These are phyloP conservation scores for Geranomyces michiganensis DNA, from an alignment of 192 early-diverging fungal genomes.

Conservation along the genomic window DNA sequence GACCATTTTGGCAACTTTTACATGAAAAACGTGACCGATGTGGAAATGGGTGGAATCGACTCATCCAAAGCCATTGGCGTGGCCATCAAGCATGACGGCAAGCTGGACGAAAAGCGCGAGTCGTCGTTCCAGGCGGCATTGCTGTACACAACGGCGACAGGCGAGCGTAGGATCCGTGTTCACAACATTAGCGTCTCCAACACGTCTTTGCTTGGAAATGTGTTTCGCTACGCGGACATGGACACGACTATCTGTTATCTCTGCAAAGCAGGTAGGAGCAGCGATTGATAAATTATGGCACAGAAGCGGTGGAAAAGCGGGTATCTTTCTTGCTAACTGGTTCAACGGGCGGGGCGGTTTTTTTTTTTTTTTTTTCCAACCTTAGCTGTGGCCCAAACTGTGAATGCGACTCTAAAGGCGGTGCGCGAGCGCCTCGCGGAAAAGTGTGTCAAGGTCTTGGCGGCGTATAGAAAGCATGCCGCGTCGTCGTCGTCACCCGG, in stretches of 20 bases:
- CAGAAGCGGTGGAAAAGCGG: too few relatives aligned
- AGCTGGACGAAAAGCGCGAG: slow-evolving; percentile 77
- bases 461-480: slow-evolving; percentile 90
- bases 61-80: slow-evolving; percentile 83
- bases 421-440: slow-evolving; percentile 84
- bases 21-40: slow-evolving; percentile 89
- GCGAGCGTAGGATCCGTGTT: slow-evolving; percentile 88
- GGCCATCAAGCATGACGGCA: slow-evolving; percentile 82
- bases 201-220: slow-evolving; percentile 72
- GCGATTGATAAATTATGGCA: background rate
- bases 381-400: slow-evolving; percentile 72
- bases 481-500: slow-evolving; percentile 85
- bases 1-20: slow-evolving; percentile 95
- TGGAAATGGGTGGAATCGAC: slow-evolving; percentile 90
- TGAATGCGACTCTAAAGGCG: slow-evolving; percentile 68
- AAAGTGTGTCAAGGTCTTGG: slow-evolving; percentile 84
- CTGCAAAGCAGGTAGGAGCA: slow-evolving; percentile 66
- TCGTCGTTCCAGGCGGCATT: slow-evolving; percentile 90
- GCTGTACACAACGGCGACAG: slow-evolving; percentile 89
- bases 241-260: slow-evolving; percentile 90
- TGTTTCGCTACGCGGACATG: slow-evolving; percentile 90
- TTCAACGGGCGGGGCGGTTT: too few relatives aligned
- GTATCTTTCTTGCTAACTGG: slow-evolving; percentile 2
- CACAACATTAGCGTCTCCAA: slow-evolving; percentile 82
- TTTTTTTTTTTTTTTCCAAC: slow-evolving; percentile 6